A percentile compares a stretch with the other conserved stretches of the same genome.
Conservation (phyloP, 805 yeast species). For the Alloascoidea hylecoeti region DNA sequence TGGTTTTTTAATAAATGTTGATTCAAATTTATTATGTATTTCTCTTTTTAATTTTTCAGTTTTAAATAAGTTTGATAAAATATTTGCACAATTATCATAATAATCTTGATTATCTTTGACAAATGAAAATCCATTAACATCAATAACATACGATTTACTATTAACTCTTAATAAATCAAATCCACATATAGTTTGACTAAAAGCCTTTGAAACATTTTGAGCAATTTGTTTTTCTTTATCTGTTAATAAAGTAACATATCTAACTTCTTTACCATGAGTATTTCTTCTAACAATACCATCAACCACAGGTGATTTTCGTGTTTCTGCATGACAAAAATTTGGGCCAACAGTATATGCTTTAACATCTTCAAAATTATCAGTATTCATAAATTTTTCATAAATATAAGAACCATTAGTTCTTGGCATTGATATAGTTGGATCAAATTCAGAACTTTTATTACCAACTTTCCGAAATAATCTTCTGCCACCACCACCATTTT, state of each 20-base stretch:
- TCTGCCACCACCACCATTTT: conserved; percentile 96
- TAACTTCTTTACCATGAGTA: conserved; percentile 92
- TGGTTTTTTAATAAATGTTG: conserved; percentile 22
- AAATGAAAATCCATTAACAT: conserved; percentile 95
- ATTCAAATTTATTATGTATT: conserved; percentile 18
- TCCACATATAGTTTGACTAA: conserved; percentile 93
- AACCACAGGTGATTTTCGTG: conserved; percentile 97
- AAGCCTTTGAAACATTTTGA: conserved; percentile 51
- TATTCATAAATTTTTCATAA: conserved; percentile 92
- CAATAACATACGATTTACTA: conserved; percentile 85
- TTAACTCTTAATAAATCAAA: conserved; percentile 85
- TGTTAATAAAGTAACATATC: conserved; percentile 73
- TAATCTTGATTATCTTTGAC: conserved; percentile 84
- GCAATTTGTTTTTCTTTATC: conserved; percentile 76
- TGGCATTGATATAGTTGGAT: conserved; percentile 58
- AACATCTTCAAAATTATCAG: conserved; percentile 96
- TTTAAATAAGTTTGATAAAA: conserved; percentile 60
- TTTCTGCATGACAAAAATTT: conserved; percentile 89
- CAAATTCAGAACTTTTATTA: conserved; percentile 92
- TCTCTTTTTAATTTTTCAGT: conserved; percentile 40
- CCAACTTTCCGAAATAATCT: conserved; percentile 91
- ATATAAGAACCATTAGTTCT: conserved; percentile 85
- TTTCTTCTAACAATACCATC: conserved; percentile 96
- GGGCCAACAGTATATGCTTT: conserved; percentile 96
- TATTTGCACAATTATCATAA: conserved; percentile 72